Percentiles rank a stretch among this genome's conserved stretches.
Conservation (phyloP, 352 stramenopile genomes). For the Thraustochytrium striatum region DNA sequence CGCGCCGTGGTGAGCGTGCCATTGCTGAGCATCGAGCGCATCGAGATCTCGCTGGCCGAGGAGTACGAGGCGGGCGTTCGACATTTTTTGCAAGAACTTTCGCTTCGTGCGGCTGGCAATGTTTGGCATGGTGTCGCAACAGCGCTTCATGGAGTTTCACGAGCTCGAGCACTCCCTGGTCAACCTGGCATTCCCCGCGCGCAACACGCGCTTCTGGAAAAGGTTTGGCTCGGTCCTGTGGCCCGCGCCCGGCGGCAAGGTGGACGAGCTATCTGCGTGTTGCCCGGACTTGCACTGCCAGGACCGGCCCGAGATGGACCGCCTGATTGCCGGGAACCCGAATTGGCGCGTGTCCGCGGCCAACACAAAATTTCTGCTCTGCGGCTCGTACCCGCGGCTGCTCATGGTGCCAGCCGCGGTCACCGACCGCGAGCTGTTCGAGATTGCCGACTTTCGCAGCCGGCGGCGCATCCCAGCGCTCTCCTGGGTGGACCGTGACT, state of each 20-base stretch:
- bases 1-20: conserved; percentile 1
- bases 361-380: conserved; percentile 44
- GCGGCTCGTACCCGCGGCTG: conserved; percentile 46
- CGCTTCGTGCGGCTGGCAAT: conserved; percentile 36
- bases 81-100: conserved; percentile 47
- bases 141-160: conserved; percentile 41
- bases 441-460: conserved; percentile 83
- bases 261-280: conserved; percentile 1
- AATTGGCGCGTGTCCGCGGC: conserved; percentile 29
- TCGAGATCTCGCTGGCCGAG: conserved; percentile 31
- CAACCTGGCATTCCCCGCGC: neutral
- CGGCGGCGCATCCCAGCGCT: conserved; percentile 83
- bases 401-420: conserved; percentile 85
- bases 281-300: conserved; percentile 11
- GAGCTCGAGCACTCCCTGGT: conserved; percentile 33
- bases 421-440: conserved; percentile 75
- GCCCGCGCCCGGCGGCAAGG: neutral
- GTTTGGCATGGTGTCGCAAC: conserved; percentile 39
- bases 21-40: conserved; percentile 27
- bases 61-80: conserved; percentile 30
- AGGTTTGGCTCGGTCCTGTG: neutral
- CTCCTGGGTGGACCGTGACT: conserved; percentile 82
- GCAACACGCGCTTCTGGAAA: neutral
- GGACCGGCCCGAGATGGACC: conserved; percentile 2
- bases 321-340: neutral